Base-by-base conservation (phyloP, 148 eudicot genomes). In the Cornus controversa region DNA sequence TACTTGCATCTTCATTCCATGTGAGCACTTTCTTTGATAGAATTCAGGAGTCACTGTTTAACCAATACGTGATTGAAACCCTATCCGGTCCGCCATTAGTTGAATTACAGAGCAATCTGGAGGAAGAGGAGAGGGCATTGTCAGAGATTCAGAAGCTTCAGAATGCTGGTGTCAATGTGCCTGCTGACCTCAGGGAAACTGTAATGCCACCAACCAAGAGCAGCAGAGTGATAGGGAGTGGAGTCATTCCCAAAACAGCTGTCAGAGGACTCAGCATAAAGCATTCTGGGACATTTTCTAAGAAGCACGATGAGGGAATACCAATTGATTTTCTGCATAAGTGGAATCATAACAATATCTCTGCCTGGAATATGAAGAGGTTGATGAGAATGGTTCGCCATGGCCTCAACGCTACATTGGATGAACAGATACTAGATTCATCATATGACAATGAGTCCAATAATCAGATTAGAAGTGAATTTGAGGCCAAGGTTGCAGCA, bases 341-440 rank as follows among this genome's bases (percentile, higher is more conserved):
- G 76, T 54, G 86, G 69, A 88, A 88, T 27, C 91, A 83, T n/a
- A 88, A 82, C 69, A 90, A 90, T 68, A 83, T 90, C 22, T 90
- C 93, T 0, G 91, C 87, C 10, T 88, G 91, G 91, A 88, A 87
- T 75, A 88, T 90, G 93, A 90, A 90, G 80, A 85, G 90, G 78
- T 65, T 90, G 79, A 85, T 90, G 78, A 90, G 74, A 26, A 82
- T 85, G 18, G 88, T 90, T 16, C 79, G 91, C 23, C 86, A 82
- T 34, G 89, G 91, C 40, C 63, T 80, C 11, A 27, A 86, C 28
- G 80, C 83, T 3, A 88, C 93, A 0, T 74, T 88, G 31, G 90
- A 88, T 76, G 93, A 90, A 76, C 87, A 87, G 26, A 63, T 88
- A 34, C 78, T 74, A 6, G 85, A 84, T 82, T 58, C 83, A 0